phyloP scores from a whole-genome alignment of 2,329 filamentous ascomycete species.

The Coniochaeta prunicola region DNA sequence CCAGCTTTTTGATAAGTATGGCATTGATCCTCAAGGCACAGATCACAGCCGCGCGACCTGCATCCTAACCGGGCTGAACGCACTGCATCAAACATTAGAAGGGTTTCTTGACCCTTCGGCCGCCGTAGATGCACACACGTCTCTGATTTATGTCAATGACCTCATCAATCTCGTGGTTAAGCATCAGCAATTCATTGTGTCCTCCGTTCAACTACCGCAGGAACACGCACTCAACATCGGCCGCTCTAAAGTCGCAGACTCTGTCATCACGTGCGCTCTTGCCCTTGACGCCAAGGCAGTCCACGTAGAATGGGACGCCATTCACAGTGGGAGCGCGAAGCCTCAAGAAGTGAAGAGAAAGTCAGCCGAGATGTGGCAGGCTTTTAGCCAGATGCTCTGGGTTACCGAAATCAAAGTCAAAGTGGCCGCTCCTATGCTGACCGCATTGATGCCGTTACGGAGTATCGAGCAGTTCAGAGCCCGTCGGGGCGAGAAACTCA shows the following conservation, averaged over 20 bases:
- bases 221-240: constrained; percentile 41
- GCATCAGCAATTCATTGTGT: constrained; percentile 53
- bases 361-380: constrained; percentile 72
- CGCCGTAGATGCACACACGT: constrained; percentile 40
- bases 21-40: constrained; percentile 45
- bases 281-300: constrained; percentile 66
- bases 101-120: constrained; percentile 43
- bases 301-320: constrained; percentile 58
- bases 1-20: constrained; percentile 63
- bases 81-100: constrained; percentile 48
- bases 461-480: constrained; percentile 68
- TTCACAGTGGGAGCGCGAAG: constrained; percentile 53
- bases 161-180: constrained; percentile 59
- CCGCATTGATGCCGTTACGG: constrained; percentile 63
- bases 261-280: constrained; percentile 60
- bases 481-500: constrained; percentile 36
- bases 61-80: constrained; percentile 56
- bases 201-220: constrained; percentile 40
- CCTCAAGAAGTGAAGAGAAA: constrained; percentile 62
- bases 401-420: constrained; percentile 49
- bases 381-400: constrained; percentile 61
- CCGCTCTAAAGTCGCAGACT: constrained; percentile 48
- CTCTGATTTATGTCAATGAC: constrained; percentile 55
- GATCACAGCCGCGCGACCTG: constrained; percentile 53
- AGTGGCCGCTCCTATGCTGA: constrained; percentile 67